Percentiles rank a stretch among this genome's conserved stretches.
Conservation (phyloP, 331 rosid genomes). For the Malus hybrid region DNA sequence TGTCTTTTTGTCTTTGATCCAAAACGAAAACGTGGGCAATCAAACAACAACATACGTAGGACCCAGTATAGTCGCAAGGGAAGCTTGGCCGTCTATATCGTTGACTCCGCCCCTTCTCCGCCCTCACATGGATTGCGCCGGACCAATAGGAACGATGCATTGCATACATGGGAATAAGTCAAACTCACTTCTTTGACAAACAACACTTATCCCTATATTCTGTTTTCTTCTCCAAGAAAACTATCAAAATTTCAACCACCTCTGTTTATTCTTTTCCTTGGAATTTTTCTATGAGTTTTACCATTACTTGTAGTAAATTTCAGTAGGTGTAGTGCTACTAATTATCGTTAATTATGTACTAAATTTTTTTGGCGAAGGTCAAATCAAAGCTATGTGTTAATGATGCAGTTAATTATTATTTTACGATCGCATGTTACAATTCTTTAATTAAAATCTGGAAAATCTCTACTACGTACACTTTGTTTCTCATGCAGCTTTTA, state of each 20-base stretch:
- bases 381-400: too few species aligned
- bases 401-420: too few species aligned
- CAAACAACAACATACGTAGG: conserved; percentile 8
- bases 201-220: not conserved
- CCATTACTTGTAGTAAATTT: too few species aligned
- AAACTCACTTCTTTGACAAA: conserved; percentile 16
- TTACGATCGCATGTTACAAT: too few species aligned
- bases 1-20: not conserved
- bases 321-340: too few species aligned
- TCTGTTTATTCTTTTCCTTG: too few species aligned
- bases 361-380: too few species aligned
- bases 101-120: conserved; percentile 15
- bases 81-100: conserved; percentile 12
- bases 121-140: conserved; percentile 26
- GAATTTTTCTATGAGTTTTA: too few species aligned
- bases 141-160: conserved; percentile 4
- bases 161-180: not conserved
- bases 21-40: conserved; percentile 7
- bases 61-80: conserved; percentile 9
- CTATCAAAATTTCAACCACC: too few species aligned
- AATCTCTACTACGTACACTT: too few species aligned
- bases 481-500: not conserved
- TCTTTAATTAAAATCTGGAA: too few species aligned
- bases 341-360: too few species aligned
- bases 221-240: not conserved